Percentiles rank a stretch among this genome's conserved stretches.
phyloP scores from a whole-genome alignment of 768 basidiomycete species.

The Termitomyces sp. region DNA sequence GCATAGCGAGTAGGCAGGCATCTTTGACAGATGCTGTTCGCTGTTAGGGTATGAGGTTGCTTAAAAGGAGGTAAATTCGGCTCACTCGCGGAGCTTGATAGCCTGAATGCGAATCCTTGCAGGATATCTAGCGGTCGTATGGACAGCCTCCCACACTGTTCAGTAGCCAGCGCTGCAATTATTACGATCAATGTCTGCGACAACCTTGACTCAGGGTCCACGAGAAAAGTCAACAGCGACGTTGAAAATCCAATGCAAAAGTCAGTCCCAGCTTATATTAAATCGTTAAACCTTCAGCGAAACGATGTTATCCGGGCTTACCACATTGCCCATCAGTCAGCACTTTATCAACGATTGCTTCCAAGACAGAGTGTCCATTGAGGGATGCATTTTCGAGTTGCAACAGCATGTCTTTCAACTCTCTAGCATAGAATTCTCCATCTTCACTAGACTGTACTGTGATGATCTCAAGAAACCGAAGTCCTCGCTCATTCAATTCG shows the following conservation, averaged over 20 bases:
- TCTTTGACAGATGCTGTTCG: conserved; percentile 68
- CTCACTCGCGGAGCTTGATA: conserved; percentile 42
- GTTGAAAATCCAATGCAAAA: conserved; percentile 42
- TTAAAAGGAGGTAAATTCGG: conserved; percentile 2
- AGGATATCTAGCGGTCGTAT: conserved; percentile 46
- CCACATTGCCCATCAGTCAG: conserved; percentile 47
- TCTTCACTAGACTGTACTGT: conserved; percentile 42
- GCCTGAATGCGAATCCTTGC: conserved; percentile 34
- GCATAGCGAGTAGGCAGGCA: conserved; percentile 64
- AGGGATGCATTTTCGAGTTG: conserved; percentile 29
- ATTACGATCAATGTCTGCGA: conserved; percentile 64
- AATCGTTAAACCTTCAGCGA: neutral
- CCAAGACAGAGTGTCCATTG: conserved; percentile 39
- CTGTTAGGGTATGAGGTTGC: conserved; percentile 2
- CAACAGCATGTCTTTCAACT: conserved; percentile 38
- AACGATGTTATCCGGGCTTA: conserved; percentile 21
- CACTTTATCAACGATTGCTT: conserved; percentile 51
- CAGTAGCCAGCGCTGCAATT: conserved; percentile 62
- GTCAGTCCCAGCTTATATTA: conserved; percentile 27
- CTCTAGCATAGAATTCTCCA: conserved; percentile 53
- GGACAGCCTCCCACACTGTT: conserved; percentile 50
- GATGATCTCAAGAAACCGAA: conserved; percentile 51
- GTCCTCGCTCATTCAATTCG: conserved; percentile 37
- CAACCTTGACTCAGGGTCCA: conserved; percentile 28
- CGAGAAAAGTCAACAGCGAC: conserved; percentile 38